phyloP scores from a whole-genome alignment of 2,329 filamentous ascomycete genomes.

The Exophiala spinifera region DNA sequence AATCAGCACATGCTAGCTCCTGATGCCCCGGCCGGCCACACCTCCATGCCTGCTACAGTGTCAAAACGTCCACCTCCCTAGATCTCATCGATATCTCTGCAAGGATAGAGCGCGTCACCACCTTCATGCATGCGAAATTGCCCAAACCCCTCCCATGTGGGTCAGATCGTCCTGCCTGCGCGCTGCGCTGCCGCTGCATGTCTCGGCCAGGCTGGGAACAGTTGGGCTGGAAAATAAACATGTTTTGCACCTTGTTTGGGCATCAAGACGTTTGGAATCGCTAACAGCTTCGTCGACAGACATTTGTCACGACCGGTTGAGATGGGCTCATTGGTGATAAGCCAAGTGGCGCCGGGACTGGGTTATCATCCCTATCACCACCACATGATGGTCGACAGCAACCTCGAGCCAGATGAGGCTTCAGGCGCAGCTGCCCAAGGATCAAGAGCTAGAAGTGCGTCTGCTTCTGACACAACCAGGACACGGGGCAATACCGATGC shows the following conservation, averaged over 20 bases:
- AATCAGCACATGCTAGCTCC: constrained; percentile 26
- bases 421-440: constrained; percentile 1
- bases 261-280: background rate
- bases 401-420: constrained; percentile 28
- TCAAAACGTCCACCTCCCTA: background rate
- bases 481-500: constrained; percentile 2
- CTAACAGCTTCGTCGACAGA: constrained; percentile 22
- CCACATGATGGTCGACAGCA: constrained; percentile 59
- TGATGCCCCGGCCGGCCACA: constrained; percentile 2
- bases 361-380: constrained; percentile 58
- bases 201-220: background rate
- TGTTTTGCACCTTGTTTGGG: constrained; percentile 1
- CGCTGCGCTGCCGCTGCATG: constrained; percentile 1
- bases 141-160: background rate
- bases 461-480: constrained; percentile 9
- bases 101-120: background rate
- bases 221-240: background rate
- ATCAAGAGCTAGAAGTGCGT: constrained; percentile 19
- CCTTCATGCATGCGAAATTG: constrained; percentile 1
- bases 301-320: constrained; percentile 37
- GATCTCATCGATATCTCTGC: background rate
- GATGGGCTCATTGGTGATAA: constrained; percentile 61
- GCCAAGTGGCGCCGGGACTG: constrained; percentile 71
- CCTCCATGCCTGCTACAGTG: constrained; percentile 2
- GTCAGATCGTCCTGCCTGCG: constrained; percentile 5